Conservation (phyloP, 176 grass and related monocot genomes). For the Avena sativa region DNA sequence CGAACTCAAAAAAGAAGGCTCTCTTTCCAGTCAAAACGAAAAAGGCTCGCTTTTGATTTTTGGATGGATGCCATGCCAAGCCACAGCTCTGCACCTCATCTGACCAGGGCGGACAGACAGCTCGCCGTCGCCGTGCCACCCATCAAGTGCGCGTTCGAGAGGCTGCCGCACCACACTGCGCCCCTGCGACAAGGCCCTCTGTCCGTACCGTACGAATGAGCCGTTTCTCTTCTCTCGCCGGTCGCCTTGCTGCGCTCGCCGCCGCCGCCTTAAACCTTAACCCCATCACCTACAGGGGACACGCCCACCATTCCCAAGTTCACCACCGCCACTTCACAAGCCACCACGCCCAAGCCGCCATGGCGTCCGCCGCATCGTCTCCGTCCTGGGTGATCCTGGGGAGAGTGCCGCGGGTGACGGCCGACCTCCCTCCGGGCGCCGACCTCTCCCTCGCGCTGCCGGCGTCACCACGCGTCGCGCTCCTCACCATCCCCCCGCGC, state of each 20-base stretch:
- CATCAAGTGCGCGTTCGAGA: too few species aligned
- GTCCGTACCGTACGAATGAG: neutral
- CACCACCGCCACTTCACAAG: neutral
- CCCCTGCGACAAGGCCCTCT: too few species aligned
- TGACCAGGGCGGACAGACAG: neutral
- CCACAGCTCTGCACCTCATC: neutral
- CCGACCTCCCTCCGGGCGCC: neutral
- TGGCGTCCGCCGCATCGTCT: slow-evolving; percentile 11
- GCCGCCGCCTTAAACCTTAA: too few species aligned
- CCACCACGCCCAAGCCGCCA: neutral
- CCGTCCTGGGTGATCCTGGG: slow-evolving; percentile 31
- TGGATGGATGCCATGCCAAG: neutral
- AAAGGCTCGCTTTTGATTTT: too few species aligned
- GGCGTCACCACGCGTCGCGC: neutral
- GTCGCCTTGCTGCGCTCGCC: too few species aligned
- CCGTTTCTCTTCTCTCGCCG: neutral
- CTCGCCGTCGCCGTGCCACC: too few species aligned
- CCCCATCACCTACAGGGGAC: too few species aligned
- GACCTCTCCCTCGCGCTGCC: slow-evolving; percentile 18
- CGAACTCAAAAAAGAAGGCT: neutral
- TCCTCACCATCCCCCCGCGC: slow-evolving; percentile 28
- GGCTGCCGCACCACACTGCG: too few species aligned
- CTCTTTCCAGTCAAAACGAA: neutral
- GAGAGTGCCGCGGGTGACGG: neutral
- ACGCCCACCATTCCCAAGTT: neutral